Conservation (phyloP, 106 monocot species). For the Apostasia ramifera region DNA sequence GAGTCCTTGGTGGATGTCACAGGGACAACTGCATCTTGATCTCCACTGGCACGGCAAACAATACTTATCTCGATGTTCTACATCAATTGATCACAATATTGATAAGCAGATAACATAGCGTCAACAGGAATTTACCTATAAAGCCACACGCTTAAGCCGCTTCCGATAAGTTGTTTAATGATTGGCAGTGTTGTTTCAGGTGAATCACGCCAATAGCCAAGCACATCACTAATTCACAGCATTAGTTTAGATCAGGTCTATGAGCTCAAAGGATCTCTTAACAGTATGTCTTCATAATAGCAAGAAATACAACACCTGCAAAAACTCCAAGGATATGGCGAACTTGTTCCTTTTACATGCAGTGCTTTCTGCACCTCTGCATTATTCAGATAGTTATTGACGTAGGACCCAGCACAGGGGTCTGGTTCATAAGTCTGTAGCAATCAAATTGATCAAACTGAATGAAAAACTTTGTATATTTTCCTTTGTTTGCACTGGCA, state of each 20-base stretch:
- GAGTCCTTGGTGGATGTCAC: constrained; percentile 14
- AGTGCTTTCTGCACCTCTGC: no score
- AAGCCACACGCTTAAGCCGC: constrained; percentile 25
- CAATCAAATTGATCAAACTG: no score
- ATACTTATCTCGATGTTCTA: no score
- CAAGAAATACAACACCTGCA: background rate
- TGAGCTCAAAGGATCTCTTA: background rate
- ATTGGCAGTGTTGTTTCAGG: constrained; percentile 12
- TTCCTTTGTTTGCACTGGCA: background rate
- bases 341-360: background rate
- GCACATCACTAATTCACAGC: background rate
- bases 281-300: background rate
- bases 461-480: background rate
- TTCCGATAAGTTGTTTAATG: constrained; percentile 14
- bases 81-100: no score
- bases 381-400: no score
- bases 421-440: no score
- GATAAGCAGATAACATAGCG: background rate
- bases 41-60: background rate
- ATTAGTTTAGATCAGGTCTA: background rate
- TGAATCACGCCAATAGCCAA: constrained; percentile 6
- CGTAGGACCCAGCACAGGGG: no score
- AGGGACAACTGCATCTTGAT: constrained; percentile 7
- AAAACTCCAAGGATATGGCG: background rate
- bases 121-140: constrained; percentile 13